Conservation (phyloP, 179 eudicot genomes). For the Silene noctiflora region DNA sequence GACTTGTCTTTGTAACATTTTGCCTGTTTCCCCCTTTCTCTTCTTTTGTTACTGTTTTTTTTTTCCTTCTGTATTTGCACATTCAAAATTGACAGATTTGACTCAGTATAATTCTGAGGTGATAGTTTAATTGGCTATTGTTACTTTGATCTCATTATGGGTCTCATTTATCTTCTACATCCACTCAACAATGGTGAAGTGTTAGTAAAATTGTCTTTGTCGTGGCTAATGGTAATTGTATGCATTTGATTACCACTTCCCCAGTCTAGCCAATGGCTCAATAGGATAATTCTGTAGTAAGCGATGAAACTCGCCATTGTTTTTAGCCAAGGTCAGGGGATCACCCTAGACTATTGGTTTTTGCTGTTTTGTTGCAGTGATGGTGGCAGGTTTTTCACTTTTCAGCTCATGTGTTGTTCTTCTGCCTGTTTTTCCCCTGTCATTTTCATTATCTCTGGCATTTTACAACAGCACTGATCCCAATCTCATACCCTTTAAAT, state of each 20-base stretch:
- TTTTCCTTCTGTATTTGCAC: background rate
- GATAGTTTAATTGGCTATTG: background rate
- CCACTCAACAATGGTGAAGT: background rate
- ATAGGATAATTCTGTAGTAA: background rate
- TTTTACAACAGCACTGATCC: conserved; percentile 5
- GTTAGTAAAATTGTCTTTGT: background rate
- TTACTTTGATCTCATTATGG: background rate
- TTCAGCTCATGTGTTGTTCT: background rate
- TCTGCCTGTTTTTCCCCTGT: background rate
- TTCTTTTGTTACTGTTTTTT: background rate
- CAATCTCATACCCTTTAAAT: conserved; percentile 25
- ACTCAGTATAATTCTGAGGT: background rate
- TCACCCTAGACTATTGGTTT: too few species aligned
- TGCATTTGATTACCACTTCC: background rate
- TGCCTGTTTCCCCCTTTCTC: background rate
- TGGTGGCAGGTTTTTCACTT: background rate
- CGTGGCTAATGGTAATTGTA: background rate
- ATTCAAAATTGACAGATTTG: background rate
- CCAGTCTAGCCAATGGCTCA: background rate
- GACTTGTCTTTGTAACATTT: background rate
- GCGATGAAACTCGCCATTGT: background rate
- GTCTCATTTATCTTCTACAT: background rate
- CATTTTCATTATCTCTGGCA: conserved; percentile 1
- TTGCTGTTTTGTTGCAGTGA: background rate
- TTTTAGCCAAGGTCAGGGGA: too few species aligned